Evolutionary conservation across 2,329 filamentous ascomycete genomes (phyloP), one percentile per base, ranked within the genome.

Genomic region (Aspergillus terreus): DNA sequence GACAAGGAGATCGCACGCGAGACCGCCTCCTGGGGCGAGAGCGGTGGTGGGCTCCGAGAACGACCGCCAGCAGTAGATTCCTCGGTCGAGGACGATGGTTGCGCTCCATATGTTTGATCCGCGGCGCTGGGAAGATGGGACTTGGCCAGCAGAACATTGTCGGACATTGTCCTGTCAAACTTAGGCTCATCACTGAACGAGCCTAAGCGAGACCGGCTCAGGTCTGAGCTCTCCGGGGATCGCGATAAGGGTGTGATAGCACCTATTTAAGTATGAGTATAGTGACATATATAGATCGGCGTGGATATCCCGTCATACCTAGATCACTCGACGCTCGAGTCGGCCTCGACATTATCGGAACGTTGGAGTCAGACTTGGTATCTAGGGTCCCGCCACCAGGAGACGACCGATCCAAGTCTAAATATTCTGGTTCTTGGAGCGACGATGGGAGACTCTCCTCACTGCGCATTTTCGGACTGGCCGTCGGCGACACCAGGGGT

Each of bases 401-500:
- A 23, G 44, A 25, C 11, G 52, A 53, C 48, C 60, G 62, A 43
- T 71, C 68, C n/a, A 79, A 68, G 57, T 80, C 76, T 19, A 80
- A 58, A 53, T 70, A 78, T n/a, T 78, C 75, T 3, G 76, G 78
- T 58, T 79, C 77, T 50, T 76, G 75, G 19, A 79, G 65, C 36
- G 71, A 63, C 15, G 64, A 54, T 12, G 64, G 52, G 40, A 69
- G 44, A 46, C 64, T 59, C 11, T 63, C 62, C 51, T 70, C 67
- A 45, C 63, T 65, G 19, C 63, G 60, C 25, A 66, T 63, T 41
- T 67, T 82, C 17, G 94, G 94, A 65, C 92, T 96, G 49, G 83
- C 82, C n/a, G 84, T 87, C 4, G 94, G 94, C 21, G 92, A 96
- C 47, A 95, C 88, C 47, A 97, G 78, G 32, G 94, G 94, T 44